Percentiles rank a stretch among this genome's conserved stretches.
Conservation (phyloP, 345 rosid genomes). For the Euphorbia pulcherrima region DNA sequence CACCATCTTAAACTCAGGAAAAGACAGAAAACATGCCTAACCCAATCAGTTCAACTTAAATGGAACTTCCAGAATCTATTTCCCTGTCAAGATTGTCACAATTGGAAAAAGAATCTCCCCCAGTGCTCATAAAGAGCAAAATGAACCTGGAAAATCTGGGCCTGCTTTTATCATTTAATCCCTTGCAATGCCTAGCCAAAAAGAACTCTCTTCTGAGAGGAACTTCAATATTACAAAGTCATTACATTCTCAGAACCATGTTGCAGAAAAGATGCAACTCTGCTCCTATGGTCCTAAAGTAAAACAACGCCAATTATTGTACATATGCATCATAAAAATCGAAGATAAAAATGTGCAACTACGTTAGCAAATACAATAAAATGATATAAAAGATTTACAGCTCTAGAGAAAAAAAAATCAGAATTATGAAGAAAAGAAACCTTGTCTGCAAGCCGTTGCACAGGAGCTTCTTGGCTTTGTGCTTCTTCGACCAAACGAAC, state of each 20-base stretch:
- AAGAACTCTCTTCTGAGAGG: not conserved
- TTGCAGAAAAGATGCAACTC: not conserved
- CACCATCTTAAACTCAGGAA: not conserved
- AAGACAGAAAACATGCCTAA: not conserved
- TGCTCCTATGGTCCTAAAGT: not conserved
- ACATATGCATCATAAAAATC: not conserved
- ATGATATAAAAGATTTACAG: not conserved
- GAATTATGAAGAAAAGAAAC: conserved; percentile 32
- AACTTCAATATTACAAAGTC: not conserved
- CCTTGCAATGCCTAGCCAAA: not conserved
- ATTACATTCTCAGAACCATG: not conserved
- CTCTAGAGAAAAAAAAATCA: conserved; percentile 8
- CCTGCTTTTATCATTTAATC: not conserved
- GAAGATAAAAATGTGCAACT: not conserved
- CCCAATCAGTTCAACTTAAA: not conserved
- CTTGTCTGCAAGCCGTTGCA: conserved; percentile 93
- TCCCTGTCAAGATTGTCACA: not conserved
- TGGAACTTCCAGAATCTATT: not conserved
- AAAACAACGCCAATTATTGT: not conserved
- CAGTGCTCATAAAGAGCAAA: not conserved
- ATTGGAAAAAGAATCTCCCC: not conserved
- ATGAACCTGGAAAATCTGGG: not conserved
- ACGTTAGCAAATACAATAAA: not conserved
- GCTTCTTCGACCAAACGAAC: conserved; percentile 97
- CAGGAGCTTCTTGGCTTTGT: conserved; percentile 91